Evolutionary conservation across 768 basidiomycete species (phyloP), one percentile per base, ranked within the genome.

Genomic region (Hygrocybe coccinea): DNA sequence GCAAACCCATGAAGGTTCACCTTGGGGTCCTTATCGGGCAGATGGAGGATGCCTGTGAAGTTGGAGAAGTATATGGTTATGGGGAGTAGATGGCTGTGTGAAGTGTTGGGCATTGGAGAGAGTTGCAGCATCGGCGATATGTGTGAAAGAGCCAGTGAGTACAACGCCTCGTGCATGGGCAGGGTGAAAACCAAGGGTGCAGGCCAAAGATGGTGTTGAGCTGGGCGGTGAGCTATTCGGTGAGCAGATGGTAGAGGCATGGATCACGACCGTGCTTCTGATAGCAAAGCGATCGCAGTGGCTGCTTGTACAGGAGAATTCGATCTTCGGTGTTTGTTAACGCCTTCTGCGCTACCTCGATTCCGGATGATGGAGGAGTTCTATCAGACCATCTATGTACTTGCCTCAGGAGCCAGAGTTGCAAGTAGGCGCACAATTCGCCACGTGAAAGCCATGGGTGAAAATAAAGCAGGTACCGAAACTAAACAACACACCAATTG

Each of bases 81-180:
- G 2, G 62, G n/a, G 62, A 12, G 62, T 63, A 24, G 44, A 46
- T 46, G 55, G 21, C 12, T 56, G 52, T 2, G 52, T 54, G 35
- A 63, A 63, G 48, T 63, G 62, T 3, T 58, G 58, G n/a, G 62
- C 62, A 24, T 15, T 52, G 15, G 60, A 63, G 38, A 63, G 55
- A 5, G 37, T 33, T 7, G 58, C 52, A n/a, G 62, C 62, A 14
- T 61, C 58, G 7, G 56, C 2, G 0, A 58, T 61, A 0, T 60
- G 62, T 4, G 51, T 46, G 46, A 61, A 63, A 2, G 36, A 50
- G 3, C 62, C 62, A 4, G 57, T 56, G 38, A 61, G 29, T 37
- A 63, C 48, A 17, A 46, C n/a, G n/a, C 62, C 62, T 21, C 59
- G 61, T 29, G 61, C 61, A 50, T 62, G 61, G 17, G 56, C 61